phyloP scores from a whole-genome alignment of 805 yeast genomes.

The Lipomyces yamadae region DNA sequence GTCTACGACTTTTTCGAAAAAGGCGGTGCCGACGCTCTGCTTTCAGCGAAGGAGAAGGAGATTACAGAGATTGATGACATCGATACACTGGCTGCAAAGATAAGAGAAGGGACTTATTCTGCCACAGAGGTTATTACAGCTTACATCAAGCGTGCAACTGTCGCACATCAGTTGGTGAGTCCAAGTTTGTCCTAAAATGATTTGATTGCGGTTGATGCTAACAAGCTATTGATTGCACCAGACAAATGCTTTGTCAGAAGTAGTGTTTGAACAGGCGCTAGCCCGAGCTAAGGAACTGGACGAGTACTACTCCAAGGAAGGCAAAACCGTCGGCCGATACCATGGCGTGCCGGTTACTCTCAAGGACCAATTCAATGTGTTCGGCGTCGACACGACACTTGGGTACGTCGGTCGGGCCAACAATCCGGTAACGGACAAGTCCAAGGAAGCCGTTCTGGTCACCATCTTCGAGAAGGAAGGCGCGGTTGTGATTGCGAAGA shows the following conservation, averaged over 20 bases:
- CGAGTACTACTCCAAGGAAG: constrained; percentile 51
- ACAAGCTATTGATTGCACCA: background rate
- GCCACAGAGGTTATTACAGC: constrained; percentile 57
- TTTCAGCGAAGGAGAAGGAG: constrained; percentile 38
- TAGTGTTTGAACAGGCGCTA: constrained; percentile 63
- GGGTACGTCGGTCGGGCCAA: constrained; percentile 39
- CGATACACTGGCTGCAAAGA: constrained; percentile 32
- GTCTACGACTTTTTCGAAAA: constrained; percentile 37
- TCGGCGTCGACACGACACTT: constrained; percentile 58
- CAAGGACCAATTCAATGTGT: constrained; percentile 65
- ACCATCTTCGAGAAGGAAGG: constrained; percentile 56
- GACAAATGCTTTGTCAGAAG: constrained; percentile 46
- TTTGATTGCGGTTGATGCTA: background rate
- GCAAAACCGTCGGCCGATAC: constrained; percentile 63
- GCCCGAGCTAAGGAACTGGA: constrained; percentile 61
- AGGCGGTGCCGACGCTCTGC: constrained; percentile 34
- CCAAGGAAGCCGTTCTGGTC: constrained; percentile 55
- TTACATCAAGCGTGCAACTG: constrained; percentile 38
- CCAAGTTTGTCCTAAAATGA: background rate
- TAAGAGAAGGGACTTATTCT: constrained; percentile 46
- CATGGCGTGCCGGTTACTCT: constrained; percentile 73
- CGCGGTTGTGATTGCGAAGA: constrained; percentile 66
- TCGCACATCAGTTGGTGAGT: constrained; percentile 36
- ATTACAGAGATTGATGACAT: constrained; percentile 40
- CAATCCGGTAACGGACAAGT: constrained; percentile 50